Evolutionary conservation across 1,139 yeast genomes (phyloP), one percentile per base, ranked within the genome.

Genomic region (Chernovozyma sophiae-reginae): DNA sequence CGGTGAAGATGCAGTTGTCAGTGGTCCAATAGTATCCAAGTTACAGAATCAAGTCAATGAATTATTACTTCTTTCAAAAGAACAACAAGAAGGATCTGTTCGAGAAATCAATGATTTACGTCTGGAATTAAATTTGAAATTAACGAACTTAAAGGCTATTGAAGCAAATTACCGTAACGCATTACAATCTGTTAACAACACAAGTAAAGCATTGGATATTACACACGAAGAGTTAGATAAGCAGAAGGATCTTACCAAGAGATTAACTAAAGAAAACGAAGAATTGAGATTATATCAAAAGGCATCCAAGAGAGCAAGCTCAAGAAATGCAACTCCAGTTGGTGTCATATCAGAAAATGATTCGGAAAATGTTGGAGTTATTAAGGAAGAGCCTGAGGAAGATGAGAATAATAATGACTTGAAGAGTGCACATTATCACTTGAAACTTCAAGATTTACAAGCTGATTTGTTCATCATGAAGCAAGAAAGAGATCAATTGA

Each of bases 401-500:
- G 75, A 73, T 26, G 76, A 72, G n/a, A 11, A 26, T 16, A 72
- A 66, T 24, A 68, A 62, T 34, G 75, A 68, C 37, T 68, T 78
- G 40, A 65, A 68, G 33, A 76, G 72, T 46, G 86, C 86, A 29
- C 90, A 84, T 48, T 82, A 74, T 52, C 84, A 81, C 47, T 70
- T 86, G 67, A 86, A 82, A 58, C 72, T 87, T 32, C 80, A 85
- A 51, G 96, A 87, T 51, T 66, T 87, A 51, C 86, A 86, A 50
- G 95, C 96, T 2, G 95, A 86, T 55, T 67, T 87, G 50, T 84
- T 75, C 49, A 83, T 87, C 43, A 71, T 83, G 50, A 81, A 80
- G 49, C 92, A 86, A 59, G 96, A 87, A 60, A 75, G 95, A 47
- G 94, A 87, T 53, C 85, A 81, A 49, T 65, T 86, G 56, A 82